Evolutionary conservation across 140 eudicot genomes (phyloP), one percentile per base, ranked within the genome.

Genomic region (Oenanthe javanica): DNA sequence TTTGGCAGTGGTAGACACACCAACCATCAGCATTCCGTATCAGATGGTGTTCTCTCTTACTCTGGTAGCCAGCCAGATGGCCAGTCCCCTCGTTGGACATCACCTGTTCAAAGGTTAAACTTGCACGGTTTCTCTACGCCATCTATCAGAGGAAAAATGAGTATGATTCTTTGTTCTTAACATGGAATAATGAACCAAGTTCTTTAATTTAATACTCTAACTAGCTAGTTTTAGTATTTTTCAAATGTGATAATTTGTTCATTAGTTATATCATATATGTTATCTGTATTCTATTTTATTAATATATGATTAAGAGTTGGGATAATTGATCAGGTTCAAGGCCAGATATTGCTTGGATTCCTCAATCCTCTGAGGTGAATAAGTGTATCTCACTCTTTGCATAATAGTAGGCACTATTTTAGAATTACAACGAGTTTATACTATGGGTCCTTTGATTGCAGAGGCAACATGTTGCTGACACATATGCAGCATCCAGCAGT

Each of bases 11-110:
- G 25, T 18, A 78, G 81, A 78, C 46, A 8, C 81, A 78, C 73
- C 54, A 59, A 59, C 42, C 81, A 78, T 59, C 81, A 78, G 2
- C 81, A 78, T 78, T 78, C 81, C 23, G 81, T 78, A 31, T 78
- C 81, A 57, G 74, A 78, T 63, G 72, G 74, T 15, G 31, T n/a
- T 59, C 81, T 78, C 54, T 42, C 81, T 42, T 78, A 57, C 46
- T 59, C 72, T 57, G 81, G 40, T 42, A 78, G 81, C 45, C 73
- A 51, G n/a, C 57, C 81, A 42, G 72, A 40, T 78, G 70, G 64
- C 18, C 72, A 42, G 72, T 43, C 73, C 57, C 52, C 55, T 38
- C 74, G 46, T 16, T 78, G 81, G 81, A 59, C 81, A 45, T 78
- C 81, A 6, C 81, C 81, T 11, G 36, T 21, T 78, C 72, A 59